Evolutionary conservation across 2,329 filamentous ascomycete species (phyloP), one percentile per base, ranked within the genome.

Genomic region (Nemania sp.): DNA sequence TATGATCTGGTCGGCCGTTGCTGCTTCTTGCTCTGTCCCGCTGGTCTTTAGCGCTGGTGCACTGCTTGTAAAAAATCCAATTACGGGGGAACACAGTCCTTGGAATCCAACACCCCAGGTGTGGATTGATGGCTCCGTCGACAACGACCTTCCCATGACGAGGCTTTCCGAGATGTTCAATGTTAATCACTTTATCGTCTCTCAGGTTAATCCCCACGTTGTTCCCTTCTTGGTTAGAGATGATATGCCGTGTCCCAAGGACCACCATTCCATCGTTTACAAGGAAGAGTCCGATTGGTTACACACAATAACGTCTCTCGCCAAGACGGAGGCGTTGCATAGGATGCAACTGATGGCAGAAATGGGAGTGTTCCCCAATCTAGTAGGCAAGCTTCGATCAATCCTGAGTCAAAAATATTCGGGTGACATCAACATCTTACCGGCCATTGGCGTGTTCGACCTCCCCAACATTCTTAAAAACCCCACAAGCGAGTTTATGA

Each of bases 171-270:
- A 97, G 77, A 94, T 98, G 92, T 97, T 98, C 84, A 97, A 98
- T 76, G 94, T 98, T 77, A 98, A 98, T 76, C 95, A 98, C 78
- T 98, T 98, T 77, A 98, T 98, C 73, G 95, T 98, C 20, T 97
- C 94, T 0, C 95, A 98, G 78, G 94, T 98, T 58, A 98, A 98
- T 75, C 95, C 95, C 0, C 95, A 98, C 74, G 93, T 98, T 8
- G 89, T 97, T 0, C 93, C 93, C 0, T 97, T 98, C 75, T 82
- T 98, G 18, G 85, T 88, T 18, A 92, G 90, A 72, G 92, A 97
- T 66, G 92, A 93, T 68, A 85, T 86, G 27, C 79, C 87, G 0
- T 80, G 81, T 6, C 81, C 84, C 5, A 71, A 13, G 62, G 27
- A 66, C 61, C 66, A 78, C 55, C 67, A 73, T 43, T 67, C 74